Conservation (phyloP, 2,329 filamentous ascomycete genomes). For the Dothistroma pini region DNA sequence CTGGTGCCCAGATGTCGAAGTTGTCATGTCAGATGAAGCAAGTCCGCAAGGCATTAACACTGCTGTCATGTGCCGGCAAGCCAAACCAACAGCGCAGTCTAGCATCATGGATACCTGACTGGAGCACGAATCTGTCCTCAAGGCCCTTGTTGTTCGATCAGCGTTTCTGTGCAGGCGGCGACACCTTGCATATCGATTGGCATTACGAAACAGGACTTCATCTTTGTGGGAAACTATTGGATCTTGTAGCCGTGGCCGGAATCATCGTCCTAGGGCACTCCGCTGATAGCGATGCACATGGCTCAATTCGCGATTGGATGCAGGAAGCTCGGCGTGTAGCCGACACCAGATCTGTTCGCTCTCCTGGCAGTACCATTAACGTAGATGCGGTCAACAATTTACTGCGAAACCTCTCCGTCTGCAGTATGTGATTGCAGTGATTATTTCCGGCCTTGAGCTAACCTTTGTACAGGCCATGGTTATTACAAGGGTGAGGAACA, state of each 20-base stretch:
- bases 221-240: slow-evolving; percentile 29
- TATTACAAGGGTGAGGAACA: slow-evolving; percentile 10
- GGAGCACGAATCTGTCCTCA: slow-evolving; percentile 26
- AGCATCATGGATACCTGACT: slow-evolving; percentile 30
- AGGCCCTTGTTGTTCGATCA: slow-evolving; percentile 29
- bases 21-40: slow-evolving; percentile 14
- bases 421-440: slow-evolving; percentile 6
- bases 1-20: slow-evolving; percentile 5
- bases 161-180: slow-evolving; percentile 26
- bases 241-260: slow-evolving; percentile 27
- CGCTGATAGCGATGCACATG: slow-evolving; percentile 7
- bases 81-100: slow-evolving; percentile 25
- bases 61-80: slow-evolving; percentile 30
- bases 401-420: slow-evolving; percentile 21
- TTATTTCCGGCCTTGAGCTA: neutral
- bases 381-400: slow-evolving; percentile 28
- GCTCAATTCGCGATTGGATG: slow-evolving; percentile 26
- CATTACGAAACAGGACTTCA: slow-evolving; percentile 25
- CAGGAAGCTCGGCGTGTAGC: slow-evolving; percentile 25
- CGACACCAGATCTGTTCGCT: slow-evolving; percentile 21
- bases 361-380: slow-evolving; percentile 27
- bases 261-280: slow-evolving; percentile 17
- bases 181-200: slow-evolving; percentile 29
- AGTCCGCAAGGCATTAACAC: slow-evolving; percentile 25
- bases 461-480: slow-evolving; percentile 11